A percentile compares a stretch with the other conserved stretches of the same genome.
Conservation (phyloP, 306 rosid species). For the Cicer cuneatum region DNA sequence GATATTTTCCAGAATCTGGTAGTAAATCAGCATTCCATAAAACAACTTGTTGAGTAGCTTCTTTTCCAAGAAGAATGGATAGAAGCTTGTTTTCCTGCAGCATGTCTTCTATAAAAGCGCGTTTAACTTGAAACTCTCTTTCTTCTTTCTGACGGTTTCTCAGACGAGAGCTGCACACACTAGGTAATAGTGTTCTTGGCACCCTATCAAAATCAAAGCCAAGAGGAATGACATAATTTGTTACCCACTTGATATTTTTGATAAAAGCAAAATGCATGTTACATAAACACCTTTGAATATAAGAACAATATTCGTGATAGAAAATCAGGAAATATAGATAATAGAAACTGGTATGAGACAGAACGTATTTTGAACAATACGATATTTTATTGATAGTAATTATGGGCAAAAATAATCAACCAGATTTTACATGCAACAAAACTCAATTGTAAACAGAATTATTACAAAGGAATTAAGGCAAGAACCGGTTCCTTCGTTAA, state of each 20-base stretch:
- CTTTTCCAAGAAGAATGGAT: conserved; percentile 68
- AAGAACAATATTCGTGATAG: conserved; percentile 33
- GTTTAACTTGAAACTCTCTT: conserved; percentile 85
- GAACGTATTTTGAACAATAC: too few species aligned
- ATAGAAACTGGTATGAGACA: too few species aligned
- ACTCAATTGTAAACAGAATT: too few species aligned
- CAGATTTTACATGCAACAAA: too few species aligned
- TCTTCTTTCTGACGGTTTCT: conserved; percentile 90
- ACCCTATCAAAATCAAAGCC: conserved; percentile 65
- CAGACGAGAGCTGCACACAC: conserved; percentile 88
- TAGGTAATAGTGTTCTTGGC: conserved; percentile 89
- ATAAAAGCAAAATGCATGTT: conserved; percentile 28
- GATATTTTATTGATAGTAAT: too few species aligned
- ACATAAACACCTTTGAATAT: conserved; percentile 22
- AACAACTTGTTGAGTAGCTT: conserved; percentile 64
- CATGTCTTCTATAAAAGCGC: conserved; percentile 84
- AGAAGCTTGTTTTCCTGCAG: conserved; percentile 69
- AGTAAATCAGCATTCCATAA: conserved; percentile 92
- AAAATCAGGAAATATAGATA: conserved; percentile 15
- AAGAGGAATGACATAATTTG: conserved; percentile 41
- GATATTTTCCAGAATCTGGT: conserved; percentile 65
- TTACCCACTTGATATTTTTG: conserved; percentile 25
- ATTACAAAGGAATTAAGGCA: too few species aligned
- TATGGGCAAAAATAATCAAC: too few species aligned
- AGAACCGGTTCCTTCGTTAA: too few species aligned